Conservation (phyloP, 2,329 filamentous ascomycete species). For the Rhynchosporium agropyri region DNA sequence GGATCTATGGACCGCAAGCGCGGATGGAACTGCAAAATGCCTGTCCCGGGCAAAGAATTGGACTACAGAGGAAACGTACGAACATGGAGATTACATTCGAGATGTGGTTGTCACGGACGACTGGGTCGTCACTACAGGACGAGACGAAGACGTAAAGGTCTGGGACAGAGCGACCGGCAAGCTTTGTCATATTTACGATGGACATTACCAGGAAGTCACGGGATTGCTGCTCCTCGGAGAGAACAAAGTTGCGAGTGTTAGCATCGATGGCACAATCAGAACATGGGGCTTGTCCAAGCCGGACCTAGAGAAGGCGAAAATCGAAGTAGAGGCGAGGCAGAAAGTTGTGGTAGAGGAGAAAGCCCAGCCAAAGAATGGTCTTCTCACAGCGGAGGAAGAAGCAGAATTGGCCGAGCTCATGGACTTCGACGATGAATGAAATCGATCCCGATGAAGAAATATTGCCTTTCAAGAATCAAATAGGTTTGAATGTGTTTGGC, state of each 20-base stretch:
- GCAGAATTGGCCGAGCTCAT: constrained; percentile 89
- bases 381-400: constrained; percentile 88
- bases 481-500: neutral
- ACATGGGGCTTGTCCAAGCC: constrained; percentile 73
- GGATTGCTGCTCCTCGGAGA: constrained; percentile 67
- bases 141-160: constrained; percentile 88
- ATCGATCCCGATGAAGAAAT: neutral
- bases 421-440: constrained; percentile 66
- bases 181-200: constrained; percentile 72
- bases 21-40: constrained; percentile 85
- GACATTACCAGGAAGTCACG: constrained; percentile 93
- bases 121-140: constrained; percentile 84
- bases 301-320: constrained; percentile 59
- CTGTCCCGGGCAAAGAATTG: constrained; percentile 70
- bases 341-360: constrained; percentile 48
- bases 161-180: constrained; percentile 79
- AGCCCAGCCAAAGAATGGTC: constrained; percentile 50
- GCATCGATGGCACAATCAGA: constrained; percentile 87
- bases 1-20: constrained; percentile 89
- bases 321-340: constrained; percentile 52
- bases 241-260: constrained; percentile 71
- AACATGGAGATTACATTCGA: constrained; percentile 88
- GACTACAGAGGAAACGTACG: constrained; percentile 69
- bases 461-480: neutral
- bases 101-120: constrained; percentile 75